A percentile compares a stretch with the other conserved stretches of the same genome.
These are phyloP conservation scores for Akanthomyces dipterigenus DNA, from an alignment of 2,329 filamentous ascomycete genomes.

Conservation along the genomic window DNA sequence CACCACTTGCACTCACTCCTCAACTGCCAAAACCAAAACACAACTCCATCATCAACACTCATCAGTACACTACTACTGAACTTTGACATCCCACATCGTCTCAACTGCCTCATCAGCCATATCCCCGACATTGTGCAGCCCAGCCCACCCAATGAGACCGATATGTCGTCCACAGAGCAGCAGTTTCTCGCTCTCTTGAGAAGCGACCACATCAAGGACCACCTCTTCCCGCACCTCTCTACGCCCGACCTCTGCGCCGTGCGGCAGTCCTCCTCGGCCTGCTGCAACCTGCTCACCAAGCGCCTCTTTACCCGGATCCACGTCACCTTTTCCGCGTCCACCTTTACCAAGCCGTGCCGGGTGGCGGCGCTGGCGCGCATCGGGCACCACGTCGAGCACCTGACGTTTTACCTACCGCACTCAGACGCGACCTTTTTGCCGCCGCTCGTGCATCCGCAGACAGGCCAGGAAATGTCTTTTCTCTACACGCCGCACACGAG, in stretches of 20 bases:
- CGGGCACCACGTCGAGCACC: constrained; percentile 69
- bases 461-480: constrained; percentile 72
- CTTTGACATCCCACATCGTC: background rate
- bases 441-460: constrained; percentile 72
- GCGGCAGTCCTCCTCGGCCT: constrained; percentile 62
- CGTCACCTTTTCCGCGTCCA: constrained; percentile 64
- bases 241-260: constrained; percentile 50
- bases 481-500: constrained; percentile 73
- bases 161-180: constrained; percentile 44
- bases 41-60: background rate
- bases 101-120: background rate
- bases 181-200: constrained; percentile 51
- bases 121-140: background rate
- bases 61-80: background rate
- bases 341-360: constrained; percentile 67
- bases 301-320: constrained; percentile 62
- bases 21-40: background rate
- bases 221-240: constrained; percentile 42
- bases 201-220: constrained; percentile 42
- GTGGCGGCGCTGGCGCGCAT: constrained; percentile 70
- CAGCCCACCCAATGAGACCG: constrained; percentile 39
- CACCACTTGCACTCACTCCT: background rate
- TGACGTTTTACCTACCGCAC: constrained; percentile 74
- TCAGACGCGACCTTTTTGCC: constrained; percentile 73
- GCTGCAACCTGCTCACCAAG: constrained; percentile 62